Evolutionary conservation across 306 rosid species (phyloP), one percentile per base, ranked within the genome.

Genomic region (Elaeagnus macrophylla): DNA sequence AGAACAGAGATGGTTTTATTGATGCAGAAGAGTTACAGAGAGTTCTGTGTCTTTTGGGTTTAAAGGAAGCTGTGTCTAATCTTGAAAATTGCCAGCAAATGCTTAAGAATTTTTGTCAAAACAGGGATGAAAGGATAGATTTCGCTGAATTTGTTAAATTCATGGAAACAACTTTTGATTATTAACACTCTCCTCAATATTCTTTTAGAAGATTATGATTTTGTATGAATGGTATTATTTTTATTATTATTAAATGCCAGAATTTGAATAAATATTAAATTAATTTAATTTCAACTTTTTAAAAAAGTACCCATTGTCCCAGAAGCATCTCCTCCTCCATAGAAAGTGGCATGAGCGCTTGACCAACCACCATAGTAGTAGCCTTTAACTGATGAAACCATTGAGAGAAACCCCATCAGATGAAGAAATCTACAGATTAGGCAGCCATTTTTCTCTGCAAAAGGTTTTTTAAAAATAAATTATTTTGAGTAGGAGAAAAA

Each of bases 241-340:
- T n/a, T n/a, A n/a, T n/a, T n/a, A n/a, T n/a, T n/a, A n/a, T n/a
- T n/a, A n/a, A n/a, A n/a, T n/a, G n/a, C n/a, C n/a, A n/a, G n/a
- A n/a, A n/a, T n/a, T n/a, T n/a, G n/a, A n/a, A n/a, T n/a, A n/a
- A n/a, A n/a, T n/a, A n/a, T n/a, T n/a, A n/a, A n/a, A n/a, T n/a
- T n/a, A n/a, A n/a, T n/a, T n/a, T n/a, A n/a, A n/a, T n/a, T n/a
- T n/a, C n/a, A n/a, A n/a, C n/a, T n/a, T n/a, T n/a, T n/a, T n/a
- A n/a, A n/a, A n/a, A n/a, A n/a, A n/a, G n/a, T 79, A 86, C 90
- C 95, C 90, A 86, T 82, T 56, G 95, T 86, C 12, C 95, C 95
- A 36, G 95, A 80, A 68, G 95, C 90, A 75, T 86, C 95, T 59
- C 83, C 75, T 4, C 90, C 95, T 5, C 95, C 95, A 54, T 86